phyloP scores from a whole-genome alignment of 306 rosid species.

The Astragalus membranaceus region DNA sequence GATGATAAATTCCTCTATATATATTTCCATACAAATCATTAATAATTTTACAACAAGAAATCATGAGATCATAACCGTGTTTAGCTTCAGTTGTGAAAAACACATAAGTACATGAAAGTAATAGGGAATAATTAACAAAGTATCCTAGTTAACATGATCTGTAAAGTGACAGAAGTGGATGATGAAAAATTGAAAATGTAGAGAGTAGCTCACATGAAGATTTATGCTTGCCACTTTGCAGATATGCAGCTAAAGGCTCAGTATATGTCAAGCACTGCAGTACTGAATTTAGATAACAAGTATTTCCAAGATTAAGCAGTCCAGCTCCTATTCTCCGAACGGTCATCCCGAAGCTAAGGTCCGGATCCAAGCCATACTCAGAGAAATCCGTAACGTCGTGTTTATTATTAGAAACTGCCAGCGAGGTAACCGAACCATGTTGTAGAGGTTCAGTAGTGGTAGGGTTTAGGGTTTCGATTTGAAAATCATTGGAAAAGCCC shows the following conservation, averaged over 20 bases:
- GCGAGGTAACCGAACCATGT: constrained; percentile 3
- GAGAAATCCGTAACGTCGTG: constrained; percentile 49
- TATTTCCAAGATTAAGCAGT: constrained; percentile 77
- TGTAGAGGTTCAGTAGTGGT: constrained; percentile 23
- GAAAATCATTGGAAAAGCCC: constrained; percentile 58
- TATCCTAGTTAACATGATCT: not conserved
- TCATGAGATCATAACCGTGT: not conserved
- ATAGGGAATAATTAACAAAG: not conserved
- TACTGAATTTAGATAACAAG: constrained; percentile 93
- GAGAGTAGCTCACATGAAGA: constrained; percentile 61
- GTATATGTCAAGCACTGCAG: constrained; percentile 94
- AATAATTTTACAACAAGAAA: not conserved
- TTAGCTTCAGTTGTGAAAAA: not conserved
- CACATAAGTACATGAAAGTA: not conserved
- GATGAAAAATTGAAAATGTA: not conserved
- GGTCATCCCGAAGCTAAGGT: constrained; percentile 75
- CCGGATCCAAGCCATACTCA: constrained; percentile 81
- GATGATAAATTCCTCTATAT: not conserved
- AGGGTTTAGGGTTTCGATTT: constrained; percentile 75
- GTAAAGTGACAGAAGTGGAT: not conserved
- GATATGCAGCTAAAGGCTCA: constrained; percentile 89
- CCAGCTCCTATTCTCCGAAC: constrained; percentile 92
- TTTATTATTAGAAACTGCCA: constrained; percentile 38
- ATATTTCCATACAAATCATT: not conserved
- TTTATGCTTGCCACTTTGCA: constrained; percentile 94